Percentiles rank a stretch among this genome's conserved stretches.
Conservation (phyloP, 148 eudicot species). For the Silene uniflora region DNA sequence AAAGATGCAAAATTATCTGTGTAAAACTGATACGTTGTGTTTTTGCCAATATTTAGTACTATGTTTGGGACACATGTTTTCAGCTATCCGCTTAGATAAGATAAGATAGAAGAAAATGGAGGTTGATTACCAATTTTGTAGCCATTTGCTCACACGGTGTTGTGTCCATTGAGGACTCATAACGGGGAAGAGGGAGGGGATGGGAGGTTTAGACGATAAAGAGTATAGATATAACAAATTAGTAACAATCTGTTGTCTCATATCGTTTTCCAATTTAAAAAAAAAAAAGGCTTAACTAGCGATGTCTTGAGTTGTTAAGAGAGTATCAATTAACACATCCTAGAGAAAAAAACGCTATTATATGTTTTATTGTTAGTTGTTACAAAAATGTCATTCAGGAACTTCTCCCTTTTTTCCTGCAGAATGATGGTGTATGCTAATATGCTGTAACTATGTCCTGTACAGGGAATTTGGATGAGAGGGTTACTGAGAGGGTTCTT, state of each 20-base stretch:
- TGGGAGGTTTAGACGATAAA: too few species aligned
- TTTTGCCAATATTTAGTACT: background rate
- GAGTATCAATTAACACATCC: background rate
- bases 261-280: background rate
- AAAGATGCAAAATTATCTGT: background rate
- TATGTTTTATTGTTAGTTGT: background rate
- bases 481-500: constrained; percentile 80
- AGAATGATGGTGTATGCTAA: constrained; percentile 7
- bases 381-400: background rate
- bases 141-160: too few species aligned
- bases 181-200: too few species aligned
- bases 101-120: background rate
- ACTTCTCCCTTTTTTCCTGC: background rate
- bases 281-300: background rate
- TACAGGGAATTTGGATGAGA: constrained; percentile 84
- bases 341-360: background rate
- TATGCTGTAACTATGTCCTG: background rate
- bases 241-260: background rate
- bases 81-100: background rate
- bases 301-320: background rate
- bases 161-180: too few species aligned
- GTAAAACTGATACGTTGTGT: background rate
- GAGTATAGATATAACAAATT: too few species aligned
- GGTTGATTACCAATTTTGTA: background rate
- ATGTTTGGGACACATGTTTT: too few species aligned